Evolutionary conservation across 2,329 filamentous ascomycete species (phyloP), one percentile per base, ranked within the genome.

Genomic region (Diaporthe amygdali): DNA sequence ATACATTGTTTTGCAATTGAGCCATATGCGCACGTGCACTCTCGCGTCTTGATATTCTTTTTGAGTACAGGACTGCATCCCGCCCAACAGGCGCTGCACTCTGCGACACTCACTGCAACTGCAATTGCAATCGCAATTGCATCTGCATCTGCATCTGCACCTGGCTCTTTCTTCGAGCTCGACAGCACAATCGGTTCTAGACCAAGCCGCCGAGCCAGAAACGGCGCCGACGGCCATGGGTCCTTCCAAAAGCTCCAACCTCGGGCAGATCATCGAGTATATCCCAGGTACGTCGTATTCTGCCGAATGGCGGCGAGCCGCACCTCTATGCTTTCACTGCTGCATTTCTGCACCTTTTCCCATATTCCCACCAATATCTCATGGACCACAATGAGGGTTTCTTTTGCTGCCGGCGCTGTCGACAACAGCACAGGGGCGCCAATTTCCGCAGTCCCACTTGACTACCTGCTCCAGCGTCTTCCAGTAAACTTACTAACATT

Each of bases 261-360:
- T 94, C 84, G 95, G 94, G 74, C 94, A 97, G 85, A 91, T 97
- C 77, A 95, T 98, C 80, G 95, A 98, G 86, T 98, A 97, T 83
- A 97, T 98, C 78, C 93, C 95, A 86, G 94, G 95, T 97, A 87
- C 78, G 90, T 85, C 7, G 27, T 46, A 52, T 30, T 71, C 34
- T 25, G 32, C 32, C 71, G 73, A 66, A 49, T 68, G 47, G 63
- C 51, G 66, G 70, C 59, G 73, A 34, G 59, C 59, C 51, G 44
- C 37, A 51, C 25, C 8, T 37, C 63, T 25, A 44, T 20, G 22
- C 34, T 51, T 17, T n/a, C 59, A 55, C 41, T 44, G n/a, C 49
- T 22, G 30, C 56, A 32, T 37, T 27, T 59, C 44, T 56, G 22
- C 66, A 51, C 46, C 32, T 37, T 20, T 41, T 27, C n/a, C 41